These are phyloP conservation scores for Salvia splendens DNA, from an alignment of 257 asterid species.

Conservation along the genomic window DNA sequence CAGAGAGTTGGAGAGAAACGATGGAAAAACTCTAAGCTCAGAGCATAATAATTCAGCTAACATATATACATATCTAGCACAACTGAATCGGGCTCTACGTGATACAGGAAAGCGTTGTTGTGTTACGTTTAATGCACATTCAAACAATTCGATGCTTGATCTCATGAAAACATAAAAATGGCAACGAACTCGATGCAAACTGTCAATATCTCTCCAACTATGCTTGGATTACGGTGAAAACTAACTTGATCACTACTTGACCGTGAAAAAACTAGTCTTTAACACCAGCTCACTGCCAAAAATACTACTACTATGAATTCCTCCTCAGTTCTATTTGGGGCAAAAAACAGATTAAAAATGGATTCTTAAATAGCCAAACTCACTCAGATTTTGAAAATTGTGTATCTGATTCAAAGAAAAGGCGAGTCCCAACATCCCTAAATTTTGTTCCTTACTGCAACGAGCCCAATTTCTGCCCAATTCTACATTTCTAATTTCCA, in stretches of 20 bases:
- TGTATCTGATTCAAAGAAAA: background rate
- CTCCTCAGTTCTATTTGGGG: background rate
- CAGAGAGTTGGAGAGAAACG: background rate
- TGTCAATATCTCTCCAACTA: background rate
- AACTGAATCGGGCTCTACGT: background rate
- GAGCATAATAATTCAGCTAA: background rate
- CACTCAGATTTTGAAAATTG: background rate
- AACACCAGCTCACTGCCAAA: background rate
- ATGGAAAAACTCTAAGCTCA: background rate
- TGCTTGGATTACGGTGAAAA: background rate
- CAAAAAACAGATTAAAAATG: background rate
- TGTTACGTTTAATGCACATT: background rate
- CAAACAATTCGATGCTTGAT: conserved; percentile 3
- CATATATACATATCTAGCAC: background rate
- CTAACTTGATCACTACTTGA: background rate
- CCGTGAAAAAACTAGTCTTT: background rate
- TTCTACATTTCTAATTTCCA: background rate
- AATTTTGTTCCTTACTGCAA: background rate
- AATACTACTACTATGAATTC: background rate
- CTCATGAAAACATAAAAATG: conserved; percentile 2
- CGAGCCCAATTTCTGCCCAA: background rate
- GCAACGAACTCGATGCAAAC: background rate
- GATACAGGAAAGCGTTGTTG: background rate
- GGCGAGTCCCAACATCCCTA: background rate
- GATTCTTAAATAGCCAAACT: background rate